phyloP scores from a whole-genome alignment of 371 early-diverging fungal genomes.

The Neoconidiobolus thromboides region DNA sequence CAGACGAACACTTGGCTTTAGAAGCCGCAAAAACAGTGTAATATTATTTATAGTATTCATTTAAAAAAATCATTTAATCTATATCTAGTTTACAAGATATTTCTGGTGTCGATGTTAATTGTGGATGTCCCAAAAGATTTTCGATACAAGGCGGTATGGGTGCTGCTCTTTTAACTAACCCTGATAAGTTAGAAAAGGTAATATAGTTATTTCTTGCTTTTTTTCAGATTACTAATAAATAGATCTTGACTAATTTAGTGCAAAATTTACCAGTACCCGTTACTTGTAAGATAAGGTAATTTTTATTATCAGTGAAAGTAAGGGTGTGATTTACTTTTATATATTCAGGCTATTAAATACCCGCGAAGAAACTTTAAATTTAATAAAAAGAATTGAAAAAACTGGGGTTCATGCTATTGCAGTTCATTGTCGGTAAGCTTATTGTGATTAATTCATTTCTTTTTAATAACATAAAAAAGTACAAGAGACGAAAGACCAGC shows the following conservation, averaged over 20 bases:
- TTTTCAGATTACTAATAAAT: background rate
- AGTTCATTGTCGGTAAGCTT: slow-evolving; percentile 64
- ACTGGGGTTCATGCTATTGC: slow-evolving; percentile 82
- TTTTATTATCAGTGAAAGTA: background rate
- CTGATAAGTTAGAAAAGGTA: slow-evolving; percentile 51
- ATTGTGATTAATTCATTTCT: background rate
- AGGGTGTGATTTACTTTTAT: background rate
- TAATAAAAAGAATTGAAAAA: slow-evolving; percentile 56
- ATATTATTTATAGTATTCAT: slow-evolving; percentile 4
- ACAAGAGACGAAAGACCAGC: slow-evolving; percentile 50
- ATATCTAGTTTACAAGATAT: slow-evolving; percentile 37
- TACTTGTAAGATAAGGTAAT: slow-evolving; percentile 50
- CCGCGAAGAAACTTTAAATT: slow-evolving; percentile 54
- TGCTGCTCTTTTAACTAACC: slow-evolving; percentile 69
- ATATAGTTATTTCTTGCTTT: background rate
- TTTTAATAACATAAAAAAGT: slow-evolving; percentile 11
- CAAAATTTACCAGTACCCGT: slow-evolving; percentile 51
- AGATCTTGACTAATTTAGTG: slow-evolving; percentile 63
- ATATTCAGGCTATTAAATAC: slow-evolving; percentile 34
- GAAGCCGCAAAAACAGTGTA: slow-evolving; percentile 70
- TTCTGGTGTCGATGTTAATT: slow-evolving; percentile 81
- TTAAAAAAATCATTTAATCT: background rate
- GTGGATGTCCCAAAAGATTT: slow-evolving; percentile 93
- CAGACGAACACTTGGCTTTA: slow-evolving; percentile 69
- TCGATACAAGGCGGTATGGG: slow-evolving; percentile 92